Percentiles rank a stretch among this genome's conserved stretches.
Evolutionary conservation across 257 asterid genomes (phyloP).

Genomic region (Solanum peruvianum): DNA sequence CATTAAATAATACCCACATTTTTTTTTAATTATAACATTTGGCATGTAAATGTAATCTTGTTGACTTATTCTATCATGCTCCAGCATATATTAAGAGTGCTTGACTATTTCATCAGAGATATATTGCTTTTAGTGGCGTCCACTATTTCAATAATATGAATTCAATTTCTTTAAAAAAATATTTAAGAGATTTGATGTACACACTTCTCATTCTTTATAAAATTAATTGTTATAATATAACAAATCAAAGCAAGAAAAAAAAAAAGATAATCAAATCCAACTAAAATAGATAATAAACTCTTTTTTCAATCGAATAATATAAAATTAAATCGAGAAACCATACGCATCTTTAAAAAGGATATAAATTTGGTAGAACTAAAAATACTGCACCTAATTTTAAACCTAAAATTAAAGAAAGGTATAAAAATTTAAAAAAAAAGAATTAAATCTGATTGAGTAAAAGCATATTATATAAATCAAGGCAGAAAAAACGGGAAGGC

Average conservation of each 20-base stretch:
- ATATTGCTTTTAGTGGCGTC: neutral
- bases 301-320: neutral
- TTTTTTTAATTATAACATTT: neutral
- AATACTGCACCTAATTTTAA: neutral
- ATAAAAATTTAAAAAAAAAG: neutral
- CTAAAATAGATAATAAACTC: neutral
- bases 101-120: neutral
- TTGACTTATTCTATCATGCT: neutral
- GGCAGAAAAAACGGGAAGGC: conserved; percentile 16
- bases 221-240: neutral
- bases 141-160: neutral
- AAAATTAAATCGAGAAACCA: neutral
- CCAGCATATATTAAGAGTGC: neutral
- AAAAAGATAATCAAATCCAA: neutral
- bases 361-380: neutral
- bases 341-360: neutral
- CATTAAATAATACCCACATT: neutral
- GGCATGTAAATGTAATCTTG: neutral
- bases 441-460: conserved; percentile 3
- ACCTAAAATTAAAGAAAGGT: neutral
- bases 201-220: neutral
- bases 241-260: neutral
- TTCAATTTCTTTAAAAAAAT: too few relatives aligned
- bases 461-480: neutral
- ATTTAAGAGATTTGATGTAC: neutral